A percentile compares a stretch with the other conserved stretches of the same genome.
Evolutionary conservation across 108 stramenopile species (phyloP).

Genomic region (Seminavis robusta): DNA sequence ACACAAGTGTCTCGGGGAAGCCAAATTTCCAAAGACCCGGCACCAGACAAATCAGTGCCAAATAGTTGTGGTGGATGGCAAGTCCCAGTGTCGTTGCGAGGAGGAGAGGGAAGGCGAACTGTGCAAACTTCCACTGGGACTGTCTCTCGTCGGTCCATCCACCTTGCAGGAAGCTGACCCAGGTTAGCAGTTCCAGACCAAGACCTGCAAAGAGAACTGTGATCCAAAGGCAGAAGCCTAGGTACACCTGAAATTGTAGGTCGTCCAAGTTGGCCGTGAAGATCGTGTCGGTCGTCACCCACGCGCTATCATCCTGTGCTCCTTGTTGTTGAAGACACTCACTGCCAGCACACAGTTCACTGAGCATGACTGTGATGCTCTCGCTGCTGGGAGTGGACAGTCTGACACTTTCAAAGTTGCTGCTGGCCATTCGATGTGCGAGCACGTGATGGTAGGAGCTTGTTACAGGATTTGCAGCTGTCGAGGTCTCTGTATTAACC

Average conservation of each 20-base stretch:
- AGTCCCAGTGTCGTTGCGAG: slow-evolving; percentile 5
- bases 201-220: slow-evolving; percentile 8
- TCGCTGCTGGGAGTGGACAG: too few species aligned
- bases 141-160: slow-evolving; percentile 1
- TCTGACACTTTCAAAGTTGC: too few species aligned
- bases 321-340: too few species aligned
- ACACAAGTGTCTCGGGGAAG: slow-evolving; percentile 7
- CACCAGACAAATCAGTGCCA: slow-evolving; percentile 5
- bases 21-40: slow-evolving; percentile 14
- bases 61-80: slow-evolving; percentile 3
- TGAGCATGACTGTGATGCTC: too few species aligned
- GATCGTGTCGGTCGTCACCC: background rate
- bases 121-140: slow-evolving; percentile 6
- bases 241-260: slow-evolving; percentile 4
- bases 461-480: too few species aligned
- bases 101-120: slow-evolving; percentile 12
- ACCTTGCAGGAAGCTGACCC: background rate
- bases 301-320: too few species aligned
- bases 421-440: too few species aligned
- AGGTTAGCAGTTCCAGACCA: slow-evolving; percentile 3
- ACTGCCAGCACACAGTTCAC: too few species aligned
- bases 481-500: too few species aligned
- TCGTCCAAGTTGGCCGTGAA: background rate
- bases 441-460: too few species aligned
- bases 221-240: slow-evolving; percentile 5